phyloP scores from a whole-genome alignment of 1,139 yeast genomes.

The Yamadazyma triangularis region DNA sequence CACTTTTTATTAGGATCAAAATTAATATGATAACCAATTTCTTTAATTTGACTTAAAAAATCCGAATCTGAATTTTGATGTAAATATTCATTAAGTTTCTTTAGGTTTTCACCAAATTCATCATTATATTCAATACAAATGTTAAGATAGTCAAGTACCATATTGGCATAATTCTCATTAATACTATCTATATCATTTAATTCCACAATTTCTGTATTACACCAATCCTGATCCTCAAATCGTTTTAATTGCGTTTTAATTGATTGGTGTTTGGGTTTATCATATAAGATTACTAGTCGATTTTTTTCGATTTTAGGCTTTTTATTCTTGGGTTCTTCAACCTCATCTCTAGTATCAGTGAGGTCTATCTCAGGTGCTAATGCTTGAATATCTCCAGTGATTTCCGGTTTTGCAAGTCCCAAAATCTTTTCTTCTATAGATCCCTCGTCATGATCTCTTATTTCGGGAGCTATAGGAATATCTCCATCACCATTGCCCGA shows the following conservation, averaged over 20 bases:
- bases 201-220: conserved; percentile 5
- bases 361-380: not conserved
- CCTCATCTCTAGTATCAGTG: not conserved
- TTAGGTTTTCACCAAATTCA: conserved; percentile 22
- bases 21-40: conserved; percentile 35
- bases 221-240: conserved; percentile 2
- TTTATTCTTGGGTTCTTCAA: not conserved
- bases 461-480: not conserved
- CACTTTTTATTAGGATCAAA: conserved; percentile 33
- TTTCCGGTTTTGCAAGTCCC: not conserved
- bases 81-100: conserved; percentile 19
- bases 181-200: conserved; percentile 10
- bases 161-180: conserved; percentile 1
- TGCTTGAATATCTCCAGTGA: not conserved
- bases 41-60: conserved; percentile 17
- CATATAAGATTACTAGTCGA: conserved; percentile 29
- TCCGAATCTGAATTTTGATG: conserved; percentile 10
- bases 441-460: not conserved
- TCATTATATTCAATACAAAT: conserved; percentile 34
- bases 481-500: not conserved
- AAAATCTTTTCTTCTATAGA: not conserved
- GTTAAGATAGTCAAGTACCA: conserved; percentile 23
- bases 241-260: conserved; percentile 12
- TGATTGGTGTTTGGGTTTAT: conserved; percentile 26
- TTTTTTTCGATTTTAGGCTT: conserved; percentile 3